Percentiles rank a stretch among this genome's conserved stretches.
Conservation (phyloP, 768 basidiomycete species). For the Crassisporium funariophilum region DNA sequence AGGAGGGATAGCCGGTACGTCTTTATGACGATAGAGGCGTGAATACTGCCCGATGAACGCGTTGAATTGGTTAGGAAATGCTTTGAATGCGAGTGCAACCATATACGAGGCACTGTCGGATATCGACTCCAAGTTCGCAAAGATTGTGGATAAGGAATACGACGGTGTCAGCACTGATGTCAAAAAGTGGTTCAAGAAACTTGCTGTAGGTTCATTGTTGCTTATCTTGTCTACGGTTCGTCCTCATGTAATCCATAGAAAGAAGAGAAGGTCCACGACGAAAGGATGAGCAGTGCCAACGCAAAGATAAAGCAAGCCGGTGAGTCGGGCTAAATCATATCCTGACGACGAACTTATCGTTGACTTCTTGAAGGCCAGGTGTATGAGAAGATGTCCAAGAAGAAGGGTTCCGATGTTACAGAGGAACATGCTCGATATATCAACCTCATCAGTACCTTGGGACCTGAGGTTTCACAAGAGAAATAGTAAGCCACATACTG, state of each 20-base stretch:
- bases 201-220: conserved; percentile 54
- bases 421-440: conserved; percentile 83
- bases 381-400: conserved; percentile 84
- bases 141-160: conserved; percentile 74
- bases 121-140: conserved; percentile 74
- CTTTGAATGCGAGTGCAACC: conserved; percentile 61
- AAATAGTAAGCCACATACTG: too few species aligned
- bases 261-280: conserved; percentile 80
- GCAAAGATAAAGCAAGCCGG: conserved; percentile 79
- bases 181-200: conserved; percentile 86
- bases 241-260: conserved; percentile 47
- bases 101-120: conserved; percentile 74
- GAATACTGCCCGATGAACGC: conserved; percentile 11
- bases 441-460: conserved; percentile 67
- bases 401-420: conserved; percentile 60
- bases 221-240: not conserved
- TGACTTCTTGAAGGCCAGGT: conserved; percentile 49
- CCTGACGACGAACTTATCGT: not conserved
- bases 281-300: conserved; percentile 65
- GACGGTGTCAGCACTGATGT: conserved; percentile 64
- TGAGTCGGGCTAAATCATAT: conserved; percentile 23
- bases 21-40: not conserved
- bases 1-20: conserved; percentile 62
- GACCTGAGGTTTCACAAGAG: conserved; percentile 78
- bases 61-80: conserved; percentile 51